A percentile compares a stretch with the other conserved stretches of the same genome.
Conservation (phyloP, 164 flowering plant genomes). For the Macadamia tetraphylla region DNA sequence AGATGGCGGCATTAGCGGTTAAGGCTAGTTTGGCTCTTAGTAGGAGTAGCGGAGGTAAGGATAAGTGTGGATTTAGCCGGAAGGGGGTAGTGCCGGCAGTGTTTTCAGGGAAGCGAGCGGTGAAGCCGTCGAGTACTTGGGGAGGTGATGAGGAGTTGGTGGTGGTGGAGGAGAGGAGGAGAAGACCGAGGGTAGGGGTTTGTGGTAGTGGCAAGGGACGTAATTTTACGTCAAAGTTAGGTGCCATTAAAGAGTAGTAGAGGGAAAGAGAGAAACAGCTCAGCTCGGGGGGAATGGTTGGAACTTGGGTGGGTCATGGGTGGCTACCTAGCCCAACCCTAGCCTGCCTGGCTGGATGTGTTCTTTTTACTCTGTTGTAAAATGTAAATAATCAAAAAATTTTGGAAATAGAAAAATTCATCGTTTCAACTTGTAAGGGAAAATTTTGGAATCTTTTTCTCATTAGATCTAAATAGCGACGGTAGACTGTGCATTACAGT, state of each 20-base stretch:
- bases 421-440: too few species aligned
- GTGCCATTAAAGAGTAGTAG: slow-evolving; percentile 26
- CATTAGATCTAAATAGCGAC: too few species aligned
- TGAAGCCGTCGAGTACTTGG: background rate
- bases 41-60: slow-evolving; percentile 9
- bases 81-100: background rate
- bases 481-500: too few species aligned
- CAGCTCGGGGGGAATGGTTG: too few species aligned
- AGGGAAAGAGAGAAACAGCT: too few species aligned
- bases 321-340: too few species aligned
- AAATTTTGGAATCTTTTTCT: too few species aligned
- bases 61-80: slow-evolving; percentile 9
- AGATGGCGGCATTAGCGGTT: slow-evolving; percentile 91
- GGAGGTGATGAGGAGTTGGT: background rate
- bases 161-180: slow-evolving; percentile 9
- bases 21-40: slow-evolving; percentile 63
- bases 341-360: too few species aligned
- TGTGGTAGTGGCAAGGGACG: slow-evolving; percentile 5
- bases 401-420: too few species aligned
- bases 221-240: slow-evolving; percentile 18
- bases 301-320: too few species aligned
- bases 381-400: too few species aligned
- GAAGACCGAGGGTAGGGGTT: background rate
- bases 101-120: background rate
- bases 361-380: too few species aligned